Conservation (phyloP, 1,284 basidiomycete species). For the Ustilago xerochloae region DNA sequence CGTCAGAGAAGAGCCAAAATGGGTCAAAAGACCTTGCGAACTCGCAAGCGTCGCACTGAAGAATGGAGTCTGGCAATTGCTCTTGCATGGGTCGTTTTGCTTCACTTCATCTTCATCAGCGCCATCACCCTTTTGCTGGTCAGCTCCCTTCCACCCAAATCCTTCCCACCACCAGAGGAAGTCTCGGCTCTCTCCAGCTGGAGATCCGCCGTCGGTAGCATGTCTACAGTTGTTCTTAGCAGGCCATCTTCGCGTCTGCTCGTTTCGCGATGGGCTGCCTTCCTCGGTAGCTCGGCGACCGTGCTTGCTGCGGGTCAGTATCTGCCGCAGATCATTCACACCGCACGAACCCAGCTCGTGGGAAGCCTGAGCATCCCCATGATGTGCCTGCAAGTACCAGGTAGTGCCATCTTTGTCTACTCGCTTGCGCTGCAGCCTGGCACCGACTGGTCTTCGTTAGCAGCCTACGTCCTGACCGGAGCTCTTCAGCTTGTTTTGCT, state of each 20-base stretch:
- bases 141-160: slow-evolving; percentile 23
- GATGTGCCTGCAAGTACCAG: slow-evolving; percentile 95
- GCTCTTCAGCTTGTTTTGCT: slow-evolving; percentile 85
- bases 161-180: slow-evolving; percentile 42
- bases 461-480: slow-evolving; percentile 82
- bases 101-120: slow-evolving; percentile 73
- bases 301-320: slow-evolving; percentile 85
- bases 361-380: slow-evolving; percentile 91
- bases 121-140: slow-evolving; percentile 36
- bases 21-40: slow-evolving; percentile 16
- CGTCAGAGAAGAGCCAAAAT: slow-evolving; percentile 34
- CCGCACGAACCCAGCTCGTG: slow-evolving; percentile 81
- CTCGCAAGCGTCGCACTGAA: slow-evolving; percentile 69
- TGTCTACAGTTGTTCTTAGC: slow-evolving; percentile 11
- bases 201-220: slow-evolving; percentile 12
- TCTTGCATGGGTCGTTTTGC: slow-evolving; percentile 78
- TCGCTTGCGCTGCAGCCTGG: slow-evolving; percentile 71
- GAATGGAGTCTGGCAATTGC: slow-evolving; percentile 82
- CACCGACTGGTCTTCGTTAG: slow-evolving; percentile 54
- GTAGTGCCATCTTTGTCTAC: slow-evolving; percentile 85
- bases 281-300: slow-evolving; percentile 85
- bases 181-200: slow-evolving; percentile 23
- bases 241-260: slow-evolving; percentile 55
- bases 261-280: slow-evolving; percentile 77
- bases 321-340: slow-evolving; percentile 84